Evolutionary conservation across 2,329 filamentous ascomycete genomes (phyloP), one percentile per base, ranked within the genome.

Genomic region (Epichloe festucae): DNA sequence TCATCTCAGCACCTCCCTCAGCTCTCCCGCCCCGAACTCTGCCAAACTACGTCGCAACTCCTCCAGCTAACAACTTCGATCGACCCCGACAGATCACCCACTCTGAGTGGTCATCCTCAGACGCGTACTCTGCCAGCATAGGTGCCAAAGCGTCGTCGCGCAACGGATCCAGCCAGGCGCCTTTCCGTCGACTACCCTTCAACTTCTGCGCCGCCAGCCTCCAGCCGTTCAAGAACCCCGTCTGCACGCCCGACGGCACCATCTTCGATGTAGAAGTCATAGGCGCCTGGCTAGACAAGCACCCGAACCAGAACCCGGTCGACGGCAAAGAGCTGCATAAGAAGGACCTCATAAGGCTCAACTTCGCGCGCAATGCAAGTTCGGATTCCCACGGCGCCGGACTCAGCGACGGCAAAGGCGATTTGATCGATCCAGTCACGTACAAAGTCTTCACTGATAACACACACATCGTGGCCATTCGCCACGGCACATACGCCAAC

Each of bases 371-470:
- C 66, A 98, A 97, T 67, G 87, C 90, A 50, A 85, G 90, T 55
- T 69, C 72, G 43, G 72, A 77, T 58, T 70, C 71, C 3, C 69
- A 73, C 41, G 70, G 74, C 42, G 70, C 70, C 8, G 73, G 70
- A 3, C 56, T 69, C 12, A 71, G 70, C 56, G 77, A 81, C 55
- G 76, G 73, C 15, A 74, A 77, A 54, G 86, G 81, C 50, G 93
- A 97, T 60, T 87, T 93, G 62, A 88, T 97, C 56, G 93, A 98
- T 62, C 94, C 93, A 0, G 91, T 98, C 46, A 96, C 90, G 0
- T 97, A 87, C 75, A 98, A 98, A 68, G 87, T 95, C 42, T 89
- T 98, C 62, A 98, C 93, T 46, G 89, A 98, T 66, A 97, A 97
- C 68, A 97, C 93, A 4, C 93, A 97, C 67, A 88, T 98, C 53